These are phyloP conservation scores for Cucumis melo DNA, from an alignment of 306 rosid genomes.

Conservation along the genomic window DNA sequence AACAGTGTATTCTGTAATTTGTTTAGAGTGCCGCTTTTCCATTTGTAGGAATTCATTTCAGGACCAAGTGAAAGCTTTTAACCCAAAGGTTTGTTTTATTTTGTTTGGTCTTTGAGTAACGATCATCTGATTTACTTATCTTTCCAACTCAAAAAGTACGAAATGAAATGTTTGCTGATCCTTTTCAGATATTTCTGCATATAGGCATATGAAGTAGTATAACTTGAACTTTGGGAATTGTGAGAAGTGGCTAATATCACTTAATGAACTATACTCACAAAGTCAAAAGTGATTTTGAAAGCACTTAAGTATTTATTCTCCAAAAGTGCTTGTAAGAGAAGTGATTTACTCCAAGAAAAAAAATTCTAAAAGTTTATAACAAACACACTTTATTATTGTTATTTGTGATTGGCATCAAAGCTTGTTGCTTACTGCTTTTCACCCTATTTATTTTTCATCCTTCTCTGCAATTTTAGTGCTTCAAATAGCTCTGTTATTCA, in stretches of 20 bases:
- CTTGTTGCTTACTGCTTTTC: no score
- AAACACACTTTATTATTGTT: no score
- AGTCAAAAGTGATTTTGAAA: neutral
- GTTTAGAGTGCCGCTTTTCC: constrained; percentile 68
- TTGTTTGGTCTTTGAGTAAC: neutral
- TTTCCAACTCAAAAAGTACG: neutral
- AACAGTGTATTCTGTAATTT: constrained; percentile 70
- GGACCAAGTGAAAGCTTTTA: constrained; percentile 70
- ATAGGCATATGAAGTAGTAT: neutral
- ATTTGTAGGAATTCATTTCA: constrained; percentile 56
- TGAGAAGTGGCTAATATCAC: neutral
- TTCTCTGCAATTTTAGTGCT: no score
- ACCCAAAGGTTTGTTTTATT: constrained; percentile 55
- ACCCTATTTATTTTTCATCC: no score
- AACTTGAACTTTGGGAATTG: neutral
- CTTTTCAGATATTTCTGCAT: neutral
- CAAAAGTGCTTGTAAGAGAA: no score
- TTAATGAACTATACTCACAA: neutral
- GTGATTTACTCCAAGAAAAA: no score
- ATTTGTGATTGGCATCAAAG: no score
- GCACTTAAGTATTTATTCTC: neutral
- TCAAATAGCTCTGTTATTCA: no score
- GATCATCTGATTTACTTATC: neutral
- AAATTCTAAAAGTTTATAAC: no score
- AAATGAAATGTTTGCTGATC: neutral